Evolutionary conservation across 2,329 filamentous ascomycete genomes (phyloP), one percentile per base, ranked within the genome.

Genomic region (Hypomyces rosellus): DNA sequence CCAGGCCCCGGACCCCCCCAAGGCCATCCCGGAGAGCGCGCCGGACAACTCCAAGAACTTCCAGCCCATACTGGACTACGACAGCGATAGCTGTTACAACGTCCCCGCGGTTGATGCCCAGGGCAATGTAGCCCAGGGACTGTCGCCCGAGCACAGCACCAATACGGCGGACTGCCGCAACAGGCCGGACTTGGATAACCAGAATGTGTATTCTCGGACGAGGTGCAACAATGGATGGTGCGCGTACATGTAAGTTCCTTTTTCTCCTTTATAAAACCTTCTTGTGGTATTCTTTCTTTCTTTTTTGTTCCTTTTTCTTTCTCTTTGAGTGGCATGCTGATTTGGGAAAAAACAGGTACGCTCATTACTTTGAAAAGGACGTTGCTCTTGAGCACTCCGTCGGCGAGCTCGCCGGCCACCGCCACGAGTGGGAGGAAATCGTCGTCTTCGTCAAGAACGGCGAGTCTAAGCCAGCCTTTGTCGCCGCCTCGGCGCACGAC

Each of bases 401-500:
- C 12, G 50, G 50, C 13, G 18, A 44, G 12, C 37, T n/a, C 5
- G 41, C 30, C 30, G 59, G 59, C 16, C 59, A 61, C 42, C 53
- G 52, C 12, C 57, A 62, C 46, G 59, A 61, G 16, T 62, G 59
- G 58, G 59, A 62, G 44, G 55, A 58, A 48, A 48, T 59, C 22
- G 56, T 61, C 45, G 50, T 61, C 7, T 57, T 52, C 41, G 49
- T 53, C 13, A 46, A 46, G 14, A n/a, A 58, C 5, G 43, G 45
- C 16, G 48, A 48, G 13, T 22, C 34, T 3, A 37, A 33, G 22
- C 49, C 53, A 3, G 34, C 39, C 11, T 52, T 54, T 45, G 64
- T 68, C 5, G 55, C 53, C 20, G 60, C 58, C 5, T 66, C 63
- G 38, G 56, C 57, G 45, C 66, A 69, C 54, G 65, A 65, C 18